phyloP scores from a whole-genome alignment of 129 eudicot genomes.

The Erigeron canadensis region DNA sequence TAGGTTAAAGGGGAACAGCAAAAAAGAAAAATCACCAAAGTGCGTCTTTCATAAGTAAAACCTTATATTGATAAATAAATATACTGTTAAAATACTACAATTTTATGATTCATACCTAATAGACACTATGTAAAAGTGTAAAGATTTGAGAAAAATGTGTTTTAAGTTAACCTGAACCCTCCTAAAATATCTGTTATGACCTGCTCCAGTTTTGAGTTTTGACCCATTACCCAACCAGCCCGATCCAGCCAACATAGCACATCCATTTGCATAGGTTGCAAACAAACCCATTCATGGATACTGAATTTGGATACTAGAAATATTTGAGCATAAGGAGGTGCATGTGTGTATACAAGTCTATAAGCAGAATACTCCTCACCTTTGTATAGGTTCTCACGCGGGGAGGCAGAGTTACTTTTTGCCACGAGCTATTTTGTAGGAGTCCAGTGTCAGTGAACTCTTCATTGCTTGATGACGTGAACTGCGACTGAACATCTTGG shows the following conservation, averaged over 20 bases:
- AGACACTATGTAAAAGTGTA: neutral
- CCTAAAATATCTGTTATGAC: neutral
- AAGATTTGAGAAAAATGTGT: neutral
- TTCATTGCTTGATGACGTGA: constrained; percentile 81
- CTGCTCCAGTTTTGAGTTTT: neutral
- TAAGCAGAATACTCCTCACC: constrained; percentile 36
- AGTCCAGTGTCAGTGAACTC: constrained; percentile 60
- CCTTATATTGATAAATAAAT: neutral
- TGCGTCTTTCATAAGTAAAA: neutral
- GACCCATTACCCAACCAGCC: neutral
- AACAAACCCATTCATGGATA: neutral
- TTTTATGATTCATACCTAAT: neutral
- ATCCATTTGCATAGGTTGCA: neutral
- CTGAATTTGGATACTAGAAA: neutral
- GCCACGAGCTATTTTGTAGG: constrained; percentile 53
- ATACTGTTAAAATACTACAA: too few species aligned
- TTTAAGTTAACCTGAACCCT: neutral
- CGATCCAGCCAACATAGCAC: neutral
- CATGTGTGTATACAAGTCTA: too few species aligned
- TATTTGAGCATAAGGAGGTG: neutral
- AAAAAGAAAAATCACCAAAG: neutral
- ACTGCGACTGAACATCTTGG: constrained; percentile 65
- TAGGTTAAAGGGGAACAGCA: neutral
- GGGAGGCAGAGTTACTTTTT: constrained; percentile 46
- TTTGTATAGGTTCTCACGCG: constrained; percentile 81